Conservation (phyloP, 805 yeast species). For the Candida dajiaensis region DNA sequence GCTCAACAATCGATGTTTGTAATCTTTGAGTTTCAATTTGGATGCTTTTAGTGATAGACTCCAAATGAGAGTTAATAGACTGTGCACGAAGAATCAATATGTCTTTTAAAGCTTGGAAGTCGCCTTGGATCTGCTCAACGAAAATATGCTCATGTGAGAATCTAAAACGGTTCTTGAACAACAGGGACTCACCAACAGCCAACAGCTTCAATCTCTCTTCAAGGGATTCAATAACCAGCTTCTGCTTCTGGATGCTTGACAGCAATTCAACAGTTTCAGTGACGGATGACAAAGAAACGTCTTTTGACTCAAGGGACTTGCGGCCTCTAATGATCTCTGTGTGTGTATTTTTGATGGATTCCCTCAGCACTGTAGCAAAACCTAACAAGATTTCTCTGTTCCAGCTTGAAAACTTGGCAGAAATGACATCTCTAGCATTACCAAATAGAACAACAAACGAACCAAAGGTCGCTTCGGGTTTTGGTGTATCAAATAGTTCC, state of each 20-base stretch:
- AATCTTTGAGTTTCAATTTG: constrained; percentile 34
- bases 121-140: constrained; percentile 56
- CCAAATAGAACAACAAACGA: constrained; percentile 38
- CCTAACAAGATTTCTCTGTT: constrained; percentile 37
- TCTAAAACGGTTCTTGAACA: constrained; percentile 39
- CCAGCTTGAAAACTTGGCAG: constrained; percentile 54
- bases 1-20: constrained; percentile 24
- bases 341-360: constrained; percentile 26
- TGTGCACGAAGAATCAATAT: constrained; percentile 30
- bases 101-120: constrained; percentile 35
- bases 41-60: constrained; percentile 36
- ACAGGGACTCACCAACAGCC: constrained; percentile 29
- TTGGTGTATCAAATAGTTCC: constrained; percentile 45
- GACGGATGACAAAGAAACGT: constrained; percentile 33
- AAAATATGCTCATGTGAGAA: constrained; percentile 52
- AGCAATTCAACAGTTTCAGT: constrained; percentile 33
- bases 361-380: constrained; percentile 35
- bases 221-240: constrained; percentile 2
- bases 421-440: constrained; percentile 47
- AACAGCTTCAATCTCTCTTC: constrained; percentile 8
- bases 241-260: constrained; percentile 30
- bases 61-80: constrained; percentile 36
- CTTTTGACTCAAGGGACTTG: constrained; percentile 30
- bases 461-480: constrained; percentile 36
- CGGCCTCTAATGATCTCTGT: constrained; percentile 29